Percentiles rank a stretch among this genome's conserved stretches.
phyloP scores from a whole-genome alignment of 2,329 filamentous ascomycete genomes.

The Colletotrichum orchidophilum region DNA sequence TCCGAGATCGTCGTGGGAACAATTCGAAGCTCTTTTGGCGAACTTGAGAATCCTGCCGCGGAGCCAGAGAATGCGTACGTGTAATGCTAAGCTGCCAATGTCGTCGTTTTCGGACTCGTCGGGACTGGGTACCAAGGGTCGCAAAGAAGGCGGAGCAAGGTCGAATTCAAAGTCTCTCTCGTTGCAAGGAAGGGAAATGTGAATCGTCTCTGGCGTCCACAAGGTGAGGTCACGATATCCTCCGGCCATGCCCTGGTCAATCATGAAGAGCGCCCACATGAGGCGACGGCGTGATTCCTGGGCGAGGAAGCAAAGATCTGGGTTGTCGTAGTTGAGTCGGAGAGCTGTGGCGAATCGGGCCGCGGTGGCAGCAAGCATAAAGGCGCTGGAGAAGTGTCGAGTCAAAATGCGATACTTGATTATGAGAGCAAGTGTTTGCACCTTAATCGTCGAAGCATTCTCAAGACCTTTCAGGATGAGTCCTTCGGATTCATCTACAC shows the following conservation, averaged over 20 bases:
- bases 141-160: conserved; percentile 62
- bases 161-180: conserved; percentile 60
- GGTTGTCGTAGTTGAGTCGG: conserved; percentile 58
- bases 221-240: conserved; percentile 57
- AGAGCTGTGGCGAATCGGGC: conserved; percentile 59
- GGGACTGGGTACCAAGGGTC: conserved; percentile 55
- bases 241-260: conserved; percentile 57
- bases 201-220: conserved; percentile 53
- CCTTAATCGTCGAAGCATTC: conserved; percentile 64
- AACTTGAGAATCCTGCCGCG: conserved; percentile 64
- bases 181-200: conserved; percentile 59
- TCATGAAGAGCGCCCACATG: conserved; percentile 60
- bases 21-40: conserved; percentile 56
- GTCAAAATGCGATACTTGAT: conserved; percentile 58
- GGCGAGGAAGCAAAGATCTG: conserved; percentile 53
- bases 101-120: conserved; percentile 60
- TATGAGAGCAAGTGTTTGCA: conserved; percentile 53
- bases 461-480: conserved; percentile 63
- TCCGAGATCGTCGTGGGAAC: conserved; percentile 43
- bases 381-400: conserved; percentile 55
- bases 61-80: conserved; percentile 65
- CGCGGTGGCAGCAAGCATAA: conserved; percentile 57
- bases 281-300: conserved; percentile 55
- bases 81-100: conserved; percentile 64
- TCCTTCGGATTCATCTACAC: conserved; percentile 63